Evolutionary conservation across 352 stramenopile species (phyloP).

Genomic region (Phytophthora citricola): DNA sequence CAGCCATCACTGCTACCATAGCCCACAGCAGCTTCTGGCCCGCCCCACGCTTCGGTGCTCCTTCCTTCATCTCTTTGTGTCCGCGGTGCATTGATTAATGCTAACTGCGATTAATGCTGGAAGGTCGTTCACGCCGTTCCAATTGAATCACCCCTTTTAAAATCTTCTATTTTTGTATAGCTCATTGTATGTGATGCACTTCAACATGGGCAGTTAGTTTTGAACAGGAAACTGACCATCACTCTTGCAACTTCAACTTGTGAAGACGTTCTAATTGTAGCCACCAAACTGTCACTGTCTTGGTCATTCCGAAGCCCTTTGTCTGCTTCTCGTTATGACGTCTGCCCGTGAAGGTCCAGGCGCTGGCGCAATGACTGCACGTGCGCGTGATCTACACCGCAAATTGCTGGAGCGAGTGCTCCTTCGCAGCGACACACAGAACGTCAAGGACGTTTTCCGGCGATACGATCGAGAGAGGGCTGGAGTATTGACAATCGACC

Average conservation of each 20-base stretch:
- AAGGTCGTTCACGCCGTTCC: constrained; percentile 18
- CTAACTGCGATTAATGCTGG: constrained; percentile 1
- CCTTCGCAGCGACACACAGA: constrained; percentile 58
- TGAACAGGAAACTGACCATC: constrained; percentile 9
- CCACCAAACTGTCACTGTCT: not conserved
- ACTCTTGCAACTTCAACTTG: constrained; percentile 25
- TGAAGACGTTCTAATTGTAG: constrained; percentile 21
- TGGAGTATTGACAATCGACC: constrained; percentile 48
- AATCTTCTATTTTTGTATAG: not conserved
- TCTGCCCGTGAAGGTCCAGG: constrained; percentile 11
- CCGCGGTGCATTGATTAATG: constrained; percentile 6
- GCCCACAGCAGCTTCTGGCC: constrained; percentile 23
- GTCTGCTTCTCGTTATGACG: constrained; percentile 7
- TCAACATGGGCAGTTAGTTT: constrained; percentile 12
- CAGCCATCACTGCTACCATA: constrained; percentile 15
- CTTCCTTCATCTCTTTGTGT: constrained; percentile 14
- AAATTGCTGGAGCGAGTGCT: constrained; percentile 67
- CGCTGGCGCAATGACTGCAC: constrained; percentile 1
- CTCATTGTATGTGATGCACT: not conserved
- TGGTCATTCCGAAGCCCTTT: not conserved
- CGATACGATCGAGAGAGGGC: constrained; percentile 61
- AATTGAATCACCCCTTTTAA: not conserved
- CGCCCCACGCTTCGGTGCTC: constrained; percentile 3
- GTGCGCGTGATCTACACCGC: constrained; percentile 56
- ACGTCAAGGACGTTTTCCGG: constrained; percentile 71